Evolutionary conservation across 225 moss, liverwort and hornwort genomes (phyloP), one percentile per base, ranked within the genome.

Genomic region (Physcomitrium patens): DNA sequence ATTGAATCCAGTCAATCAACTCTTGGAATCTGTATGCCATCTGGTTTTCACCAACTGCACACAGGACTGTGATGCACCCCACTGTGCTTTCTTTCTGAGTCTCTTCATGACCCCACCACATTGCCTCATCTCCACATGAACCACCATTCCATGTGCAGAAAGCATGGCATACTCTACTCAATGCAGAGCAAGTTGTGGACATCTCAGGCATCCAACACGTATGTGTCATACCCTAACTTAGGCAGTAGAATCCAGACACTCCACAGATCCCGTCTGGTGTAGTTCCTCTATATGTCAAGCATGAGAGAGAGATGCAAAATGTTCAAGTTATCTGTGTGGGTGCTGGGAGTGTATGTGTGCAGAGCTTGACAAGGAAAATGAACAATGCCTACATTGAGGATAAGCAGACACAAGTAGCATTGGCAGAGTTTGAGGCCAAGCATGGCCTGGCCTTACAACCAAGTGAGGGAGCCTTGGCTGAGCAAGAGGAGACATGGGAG

Each of bases 361-460:
- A 89, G 88, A 1, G 79, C 45, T 66, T 85, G 60, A 86, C 77
- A 11, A 83, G 15, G 10, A 83, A 81, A 42, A 83, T 89, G 76
- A 60, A 80, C 0, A 77, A 70, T 59, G 55, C 26, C 0, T 72
- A 80, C 10, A 67, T 81, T 59, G 3, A 80, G 11, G 60, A 76
- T 7, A 73, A 76, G 56, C 37, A 81, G 52, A 83, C 61, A 0
- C 60, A 0, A 62, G 45, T 1, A 16, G 77, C 73, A 26, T 74
- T 89, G 41, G 81, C 73, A 37, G 65, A 60, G 9, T 89, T 89
- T 77, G 88, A 89, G 5, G 83, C 78, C 1, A 76, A 80, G 5
- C 2, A 31, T 41, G 11, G 77, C 23, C 0, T 78, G 5, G 68
- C 63, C 24, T 46, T 76, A 56, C 47, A 71, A 28, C 1, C 0